Base-by-base conservation (phyloP, 805 yeast genomes). In the Jamesozyma gamospora region DNA sequence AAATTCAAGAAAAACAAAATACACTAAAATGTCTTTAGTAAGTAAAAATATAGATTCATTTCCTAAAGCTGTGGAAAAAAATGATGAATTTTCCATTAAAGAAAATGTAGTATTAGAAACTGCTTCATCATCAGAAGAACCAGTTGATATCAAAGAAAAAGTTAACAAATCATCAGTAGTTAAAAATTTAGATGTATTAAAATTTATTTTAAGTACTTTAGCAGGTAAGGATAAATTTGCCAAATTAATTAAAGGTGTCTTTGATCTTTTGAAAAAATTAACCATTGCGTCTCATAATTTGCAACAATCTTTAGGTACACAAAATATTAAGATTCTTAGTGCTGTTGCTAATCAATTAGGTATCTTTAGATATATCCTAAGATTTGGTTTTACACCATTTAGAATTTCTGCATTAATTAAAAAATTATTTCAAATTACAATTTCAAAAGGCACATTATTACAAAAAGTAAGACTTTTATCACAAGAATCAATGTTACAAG, bases 221-320 rank as follows among this genome's bases (percentile, higher is more conserved):
- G 69, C 74, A 2, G 90, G 90, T 36, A 82, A 81, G 54, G 92
- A 82, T 51, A 79, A 79, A 52, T 43, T 79, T 44, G 82, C 83
- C 18, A 82, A 82, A 48, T 64, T 77, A 9, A 63, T 75, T 19
- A 80, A 77, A 50, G 79, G 79, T 52, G 55, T 71, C 0, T 54
- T 82, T 32, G 71, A 82, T 41, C 53, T 81, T 15, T 51, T 79
- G 30, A 61, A 70, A 16, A 26, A 40, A 8, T 21, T 33, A 12
- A 12, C 34, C 15, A 25, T 34, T 29, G 21, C 29, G 8, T 29
- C 33, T 13, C n/a, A 7, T 16, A 15, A 17, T 6, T 3, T 16
- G n/a, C 11, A 17, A 12, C 16, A 18, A 18, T 8, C 17, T 6
- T 8, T 18, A 4, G 34, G 34, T 31, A 17, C 5, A 13, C 17